Conservation (phyloP, 176 grass and related monocot genomes). For the Panicum miliaceum region DNA sequence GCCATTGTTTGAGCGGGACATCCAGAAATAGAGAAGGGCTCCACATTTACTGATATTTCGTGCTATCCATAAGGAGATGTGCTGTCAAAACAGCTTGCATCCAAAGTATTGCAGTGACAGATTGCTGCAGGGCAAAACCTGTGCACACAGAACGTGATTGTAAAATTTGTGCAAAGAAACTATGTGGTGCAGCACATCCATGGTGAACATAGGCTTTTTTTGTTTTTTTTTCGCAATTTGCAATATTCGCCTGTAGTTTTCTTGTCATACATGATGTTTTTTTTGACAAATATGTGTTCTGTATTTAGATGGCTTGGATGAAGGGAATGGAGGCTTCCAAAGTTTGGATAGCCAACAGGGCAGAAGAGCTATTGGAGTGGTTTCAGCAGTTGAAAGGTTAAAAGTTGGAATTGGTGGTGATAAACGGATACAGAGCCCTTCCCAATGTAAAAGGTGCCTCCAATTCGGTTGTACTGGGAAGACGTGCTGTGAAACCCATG, state of each 20-base stretch:
- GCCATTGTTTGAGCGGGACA: not conserved
- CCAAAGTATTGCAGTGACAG: conserved; percentile 1
- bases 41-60: conserved; percentile 21
- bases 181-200: not conserved
- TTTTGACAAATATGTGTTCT: not conserved
- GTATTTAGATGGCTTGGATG: not conserved
- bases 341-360: not conserved
- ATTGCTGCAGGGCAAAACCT: not conserved
- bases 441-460: not conserved
- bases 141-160: not conserved
- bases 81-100: not conserved
- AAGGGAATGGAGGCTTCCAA: not conserved
- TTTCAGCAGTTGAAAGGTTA: not conserved
- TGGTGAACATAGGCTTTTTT: not conserved
- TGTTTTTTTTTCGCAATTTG: not conserved
- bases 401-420: not conserved
- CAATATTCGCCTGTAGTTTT: not conserved
- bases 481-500: not conserved
- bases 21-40: not conserved
- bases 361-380: not conserved
- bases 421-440: not conserved
- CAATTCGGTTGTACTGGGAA: not conserved
- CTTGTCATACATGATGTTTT: not conserved
- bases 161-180: not conserved
- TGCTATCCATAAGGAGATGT: not conserved